Conservation (phyloP, 306 rosid genomes). For the Datisca glomerata region DNA sequence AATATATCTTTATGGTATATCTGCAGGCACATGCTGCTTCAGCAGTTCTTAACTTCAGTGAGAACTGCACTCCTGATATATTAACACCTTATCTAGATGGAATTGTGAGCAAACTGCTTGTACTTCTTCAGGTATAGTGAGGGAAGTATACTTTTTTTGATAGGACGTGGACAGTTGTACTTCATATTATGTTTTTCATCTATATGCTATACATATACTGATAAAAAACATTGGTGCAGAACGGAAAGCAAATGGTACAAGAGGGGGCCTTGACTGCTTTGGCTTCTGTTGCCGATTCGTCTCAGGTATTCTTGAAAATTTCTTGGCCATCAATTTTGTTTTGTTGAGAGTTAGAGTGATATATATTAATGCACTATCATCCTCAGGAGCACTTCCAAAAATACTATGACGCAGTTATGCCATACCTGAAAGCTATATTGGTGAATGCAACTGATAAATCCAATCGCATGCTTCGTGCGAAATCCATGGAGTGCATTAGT, state of each 20-base stretch:
- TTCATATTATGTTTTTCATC: no score
- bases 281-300: conserved; percentile 99
- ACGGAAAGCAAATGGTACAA: conserved; percentile 99
- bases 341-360: conserved; percentile 10
- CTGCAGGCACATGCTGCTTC: conserved; percentile 99
- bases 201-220: no score
- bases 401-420: conserved; percentile 95
- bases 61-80: conserved; percentile 91
- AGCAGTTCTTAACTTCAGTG: conserved; percentile 97
- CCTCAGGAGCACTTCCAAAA: conserved; percentile 86
- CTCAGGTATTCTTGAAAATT: conserved; percentile 56
- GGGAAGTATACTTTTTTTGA: neutral
- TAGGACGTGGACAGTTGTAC: conserved; percentile 3
- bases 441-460: conserved; percentile 93
- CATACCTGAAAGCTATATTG: conserved; percentile 90
- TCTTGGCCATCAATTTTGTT: conserved; percentile 5
- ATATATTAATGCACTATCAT: conserved; percentile 11
- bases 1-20: no score
- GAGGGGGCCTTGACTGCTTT: conserved; percentile 98
- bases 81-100: conserved; percentile 91
- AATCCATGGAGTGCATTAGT: conserved; percentile 99
- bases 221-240: conserved; percentile 29
- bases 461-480: conserved; percentile 98
- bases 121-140: conserved; percentile 73
- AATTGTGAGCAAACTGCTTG: conserved; percentile 82